These are phyloP conservation scores for Ophiostoma sp. DNA, from an alignment of 2,329 filamentous ascomycete genomes.

Conservation along the genomic window DNA sequence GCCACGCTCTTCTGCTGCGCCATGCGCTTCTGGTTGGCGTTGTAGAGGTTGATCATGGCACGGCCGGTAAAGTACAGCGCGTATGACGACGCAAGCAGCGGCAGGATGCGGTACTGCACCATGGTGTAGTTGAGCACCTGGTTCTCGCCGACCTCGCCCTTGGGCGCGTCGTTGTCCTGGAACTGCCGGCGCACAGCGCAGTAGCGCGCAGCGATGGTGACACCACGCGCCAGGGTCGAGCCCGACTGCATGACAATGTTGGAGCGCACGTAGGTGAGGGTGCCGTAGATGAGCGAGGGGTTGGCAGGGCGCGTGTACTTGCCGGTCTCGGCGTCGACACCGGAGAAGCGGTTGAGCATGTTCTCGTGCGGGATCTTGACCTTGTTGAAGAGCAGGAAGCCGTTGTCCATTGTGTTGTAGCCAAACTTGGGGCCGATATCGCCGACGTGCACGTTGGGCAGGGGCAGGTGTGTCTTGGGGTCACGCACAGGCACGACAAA, in stretches of 20 bases:
- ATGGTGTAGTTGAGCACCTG: constrained; percentile 77
- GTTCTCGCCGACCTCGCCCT: constrained; percentile 66
- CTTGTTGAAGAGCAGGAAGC: constrained; percentile 71
- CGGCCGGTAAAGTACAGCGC: constrained; percentile 76
- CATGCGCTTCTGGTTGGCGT: constrained; percentile 67
- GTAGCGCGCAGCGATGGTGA: constrained; percentile 73
- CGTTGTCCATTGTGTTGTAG: constrained; percentile 79
- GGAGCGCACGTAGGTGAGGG: constrained; percentile 68
- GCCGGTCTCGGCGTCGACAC: constrained; percentile 61
- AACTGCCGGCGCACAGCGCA: constrained; percentile 71
- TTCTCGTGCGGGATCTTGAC: constrained; percentile 68
- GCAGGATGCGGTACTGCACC: constrained; percentile 69
- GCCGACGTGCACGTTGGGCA: constrained; percentile 66
- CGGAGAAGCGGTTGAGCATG: constrained; percentile 68
- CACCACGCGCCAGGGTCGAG: constrained; percentile 64
- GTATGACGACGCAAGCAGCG: constrained; percentile 67
- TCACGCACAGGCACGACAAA: constrained; percentile 73
- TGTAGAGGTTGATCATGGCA: constrained; percentile 68
- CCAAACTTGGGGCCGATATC: constrained; percentile 78
- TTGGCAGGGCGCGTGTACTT: constrained; percentile 63
- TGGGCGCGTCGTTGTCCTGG: constrained; percentile 50
- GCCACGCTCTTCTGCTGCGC: constrained; percentile 42
- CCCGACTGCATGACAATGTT: constrained; percentile 70
- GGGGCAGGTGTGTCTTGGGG: constrained; percentile 59
- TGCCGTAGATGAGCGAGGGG: constrained; percentile 66